Conservation (phyloP, 352 stramenopile species). For the Globisporangium parvum region DNA sequence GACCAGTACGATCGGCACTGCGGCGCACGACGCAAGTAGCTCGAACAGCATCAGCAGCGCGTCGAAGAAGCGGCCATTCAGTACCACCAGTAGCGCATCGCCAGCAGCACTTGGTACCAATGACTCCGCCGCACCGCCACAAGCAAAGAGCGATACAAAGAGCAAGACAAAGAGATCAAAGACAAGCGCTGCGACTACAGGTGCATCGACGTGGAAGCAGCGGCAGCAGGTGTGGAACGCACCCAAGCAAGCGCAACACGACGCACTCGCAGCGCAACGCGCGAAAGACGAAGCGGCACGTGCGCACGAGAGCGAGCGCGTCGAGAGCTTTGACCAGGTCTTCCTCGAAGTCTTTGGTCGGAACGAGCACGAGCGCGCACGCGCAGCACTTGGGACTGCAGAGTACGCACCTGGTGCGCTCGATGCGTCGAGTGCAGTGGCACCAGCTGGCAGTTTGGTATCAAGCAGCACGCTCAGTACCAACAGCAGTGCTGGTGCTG, state of each 20-base stretch:
- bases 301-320: constrained; percentile 9
- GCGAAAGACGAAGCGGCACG: neutral
- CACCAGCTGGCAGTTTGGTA: constrained; percentile 2
- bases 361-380: constrained; percentile 16
- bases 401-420: constrained; percentile 7
- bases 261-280: neutral
- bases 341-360: constrained; percentile 45
- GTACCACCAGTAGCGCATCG: neutral
- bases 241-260: neutral
- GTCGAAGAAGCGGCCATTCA: constrained; percentile 13
- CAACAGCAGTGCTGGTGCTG: neutral
- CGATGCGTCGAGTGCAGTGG: neutral
- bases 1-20: neutral
- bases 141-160: neutral
- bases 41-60: neutral
- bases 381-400: neutral
- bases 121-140: neutral
- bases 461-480: neutral
- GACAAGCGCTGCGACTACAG: neutral
- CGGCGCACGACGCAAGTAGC: neutral
- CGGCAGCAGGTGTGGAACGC: constrained; percentile 23
- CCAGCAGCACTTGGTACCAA: neutral
- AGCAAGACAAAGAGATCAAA: neutral
- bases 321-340: constrained; percentile 45
- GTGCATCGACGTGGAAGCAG: constrained; percentile 10